Evolutionary conservation across 1,284 basidiomycete genomes (phyloP).

Genomic region (Ganoderma multipileum): DNA sequence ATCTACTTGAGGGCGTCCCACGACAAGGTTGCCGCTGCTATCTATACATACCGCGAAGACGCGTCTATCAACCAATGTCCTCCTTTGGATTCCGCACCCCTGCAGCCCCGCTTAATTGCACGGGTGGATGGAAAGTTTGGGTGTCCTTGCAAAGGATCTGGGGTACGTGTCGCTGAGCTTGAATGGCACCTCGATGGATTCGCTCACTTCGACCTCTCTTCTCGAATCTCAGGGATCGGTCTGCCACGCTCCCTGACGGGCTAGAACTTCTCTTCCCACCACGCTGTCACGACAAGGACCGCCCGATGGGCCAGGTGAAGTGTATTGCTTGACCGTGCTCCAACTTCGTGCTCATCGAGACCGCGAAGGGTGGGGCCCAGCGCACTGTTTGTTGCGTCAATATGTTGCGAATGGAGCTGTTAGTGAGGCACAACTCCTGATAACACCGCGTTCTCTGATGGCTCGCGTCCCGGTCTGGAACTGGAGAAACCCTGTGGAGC

Average conservation of each 20-base stretch:
- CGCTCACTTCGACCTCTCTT: constrained; percentile 4
- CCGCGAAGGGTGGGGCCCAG: constrained; percentile 3
- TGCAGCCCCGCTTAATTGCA: not conserved
- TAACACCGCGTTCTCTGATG: constrained; percentile 11
- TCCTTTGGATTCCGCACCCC: not conserved
- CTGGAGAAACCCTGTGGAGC: constrained; percentile 3
- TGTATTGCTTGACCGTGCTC: not conserved
- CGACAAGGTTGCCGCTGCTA: constrained; percentile 13
- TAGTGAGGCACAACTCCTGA: constrained; percentile 10
- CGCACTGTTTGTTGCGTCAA: not conserved
- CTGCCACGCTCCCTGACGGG: not conserved
- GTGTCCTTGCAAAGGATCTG: constrained; percentile 15
- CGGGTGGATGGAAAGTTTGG: constrained; percentile 7
- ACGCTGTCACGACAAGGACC: not conserved
- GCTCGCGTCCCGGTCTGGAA: constrained; percentile 12
- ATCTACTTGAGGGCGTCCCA: not conserved
- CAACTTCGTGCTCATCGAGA: not conserved
- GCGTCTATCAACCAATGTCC: constrained; percentile 8
- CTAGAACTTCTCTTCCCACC: not conserved
- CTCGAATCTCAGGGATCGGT: not conserved
- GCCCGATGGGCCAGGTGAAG: not conserved
- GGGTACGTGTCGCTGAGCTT: constrained; percentile 27
- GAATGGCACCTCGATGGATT: constrained; percentile 2
- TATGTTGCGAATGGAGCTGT: constrained; percentile 8
- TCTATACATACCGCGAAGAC: constrained; percentile 10